phyloP scores from a whole-genome alignment of 2,329 filamentous ascomycete species.

The Alternaria brassicicola region DNA sequence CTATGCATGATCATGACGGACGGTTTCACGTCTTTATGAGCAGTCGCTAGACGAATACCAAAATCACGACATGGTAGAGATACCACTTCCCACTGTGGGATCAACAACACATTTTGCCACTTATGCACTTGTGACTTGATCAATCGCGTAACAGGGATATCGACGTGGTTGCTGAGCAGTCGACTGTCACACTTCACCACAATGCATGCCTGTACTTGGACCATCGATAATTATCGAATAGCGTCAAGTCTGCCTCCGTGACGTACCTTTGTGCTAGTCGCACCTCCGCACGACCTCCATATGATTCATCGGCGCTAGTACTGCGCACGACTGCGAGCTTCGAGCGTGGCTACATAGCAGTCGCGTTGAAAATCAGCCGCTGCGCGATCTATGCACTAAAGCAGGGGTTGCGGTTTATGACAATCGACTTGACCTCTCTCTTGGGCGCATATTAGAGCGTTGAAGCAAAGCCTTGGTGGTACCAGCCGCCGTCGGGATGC shows the following conservation, averaged over 20 bases:
- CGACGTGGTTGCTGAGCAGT: not conserved
- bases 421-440: not conserved
- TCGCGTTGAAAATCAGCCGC: not conserved
- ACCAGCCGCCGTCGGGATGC: not conserved
- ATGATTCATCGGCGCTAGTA: not conserved
- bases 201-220: not conserved
- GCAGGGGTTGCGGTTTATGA: not conserved
- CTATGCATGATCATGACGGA: constrained; percentile 31
- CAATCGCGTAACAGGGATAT: not conserved
- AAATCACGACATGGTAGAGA: constrained; percentile 35
- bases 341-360: not conserved
- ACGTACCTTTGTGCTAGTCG: not conserved
- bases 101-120: constrained; percentile 12
- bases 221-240: not conserved
- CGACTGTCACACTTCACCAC: not conserved
- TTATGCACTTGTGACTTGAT: constrained; percentile 8
- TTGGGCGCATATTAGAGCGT: not conserved
- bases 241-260: not conserved
- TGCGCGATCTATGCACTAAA: not conserved
- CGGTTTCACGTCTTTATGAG: constrained; percentile 44
- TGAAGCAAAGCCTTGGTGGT: not conserved
- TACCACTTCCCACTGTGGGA: constrained; percentile 27
- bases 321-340: not conserved
- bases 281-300: not conserved
- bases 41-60: constrained; percentile 34